These are phyloP conservation scores for Eucalyptus tenuipes DNA, from an alignment of 345 rosid species.

Conservation along the genomic window DNA sequence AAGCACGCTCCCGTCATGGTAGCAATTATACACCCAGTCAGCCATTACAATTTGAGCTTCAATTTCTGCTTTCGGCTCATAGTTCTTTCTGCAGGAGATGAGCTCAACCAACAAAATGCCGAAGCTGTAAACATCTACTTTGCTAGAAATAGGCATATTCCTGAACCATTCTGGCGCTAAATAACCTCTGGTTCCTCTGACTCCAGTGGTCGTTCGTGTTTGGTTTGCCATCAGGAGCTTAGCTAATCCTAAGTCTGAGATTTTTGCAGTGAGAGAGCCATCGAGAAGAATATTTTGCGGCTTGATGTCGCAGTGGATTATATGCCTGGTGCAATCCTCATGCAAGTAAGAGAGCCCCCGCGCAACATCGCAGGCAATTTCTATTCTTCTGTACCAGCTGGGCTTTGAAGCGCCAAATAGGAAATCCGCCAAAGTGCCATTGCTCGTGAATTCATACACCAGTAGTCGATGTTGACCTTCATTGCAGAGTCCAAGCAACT, in stretches of 20 bases:
- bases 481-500: no score
- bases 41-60: not conserved
- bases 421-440: no score
- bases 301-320: not conserved
- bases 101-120: conserved; percentile 12
- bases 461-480: no score
- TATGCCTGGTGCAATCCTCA: not conserved
- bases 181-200: not conserved
- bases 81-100: not conserved
- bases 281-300: conserved; percentile 1
- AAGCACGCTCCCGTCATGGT: not conserved
- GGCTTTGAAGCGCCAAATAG: no score
- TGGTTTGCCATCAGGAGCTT: not conserved
- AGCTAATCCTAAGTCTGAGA: not conserved
- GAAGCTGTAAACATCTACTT: conserved; percentile 17
- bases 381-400: no score
- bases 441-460: no score
- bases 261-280: not conserved
- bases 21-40: not conserved
- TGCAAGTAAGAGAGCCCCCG: not conserved
- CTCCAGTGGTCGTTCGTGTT: not conserved
- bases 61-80: not conserved
- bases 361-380: no score
- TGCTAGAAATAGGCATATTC: not conserved
- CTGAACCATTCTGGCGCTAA: conserved; percentile 3